Evolutionary conservation across 2,329 filamentous ascomycete species (phyloP).

Genomic region (Grosmannia clavigera): DNA sequence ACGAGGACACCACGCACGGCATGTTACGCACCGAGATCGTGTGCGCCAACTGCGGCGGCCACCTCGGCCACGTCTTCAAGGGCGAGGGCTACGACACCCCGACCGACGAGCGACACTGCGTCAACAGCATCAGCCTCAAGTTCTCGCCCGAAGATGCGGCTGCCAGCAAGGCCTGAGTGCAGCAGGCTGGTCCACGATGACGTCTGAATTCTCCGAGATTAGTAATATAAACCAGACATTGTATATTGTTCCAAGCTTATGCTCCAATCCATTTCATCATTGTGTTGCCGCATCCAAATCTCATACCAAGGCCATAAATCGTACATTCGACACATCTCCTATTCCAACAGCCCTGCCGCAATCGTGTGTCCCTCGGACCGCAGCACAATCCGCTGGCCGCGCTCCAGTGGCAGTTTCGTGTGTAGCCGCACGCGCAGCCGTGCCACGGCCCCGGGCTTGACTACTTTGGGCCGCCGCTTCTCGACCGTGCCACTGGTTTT

Average conservation of each 20-base stretch:
- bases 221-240: too few species aligned
- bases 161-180: neutral
- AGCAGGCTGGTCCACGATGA: too few species aligned
- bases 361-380: conserved; percentile 72
- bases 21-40: conserved; percentile 89
- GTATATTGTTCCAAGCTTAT: too few species aligned
- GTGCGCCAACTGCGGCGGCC: conserved; percentile 87
- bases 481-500: conserved; percentile 62
- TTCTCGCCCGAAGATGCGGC: conserved; percentile 52
- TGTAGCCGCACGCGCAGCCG: conserved; percentile 65
- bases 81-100: conserved; percentile 74
- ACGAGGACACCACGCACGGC: conserved; percentile 64
- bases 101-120: conserved; percentile 93
- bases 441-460: conserved; percentile 69
- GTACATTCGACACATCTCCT: neutral
- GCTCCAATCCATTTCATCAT: neutral
- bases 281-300: too few species aligned
- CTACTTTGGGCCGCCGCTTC: conserved; percentile 76
- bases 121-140: conserved; percentile 83
- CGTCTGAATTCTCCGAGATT: too few species aligned
- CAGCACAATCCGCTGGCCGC: conserved; percentile 67
- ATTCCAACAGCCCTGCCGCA: conserved; percentile 76
- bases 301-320: too few species aligned
- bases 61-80: conserved; percentile 85
- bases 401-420: conserved; percentile 64